Base-by-base conservation (phyloP, 2,329 filamentous ascomycete species). In the Stachybotrys chartarum region DNA sequence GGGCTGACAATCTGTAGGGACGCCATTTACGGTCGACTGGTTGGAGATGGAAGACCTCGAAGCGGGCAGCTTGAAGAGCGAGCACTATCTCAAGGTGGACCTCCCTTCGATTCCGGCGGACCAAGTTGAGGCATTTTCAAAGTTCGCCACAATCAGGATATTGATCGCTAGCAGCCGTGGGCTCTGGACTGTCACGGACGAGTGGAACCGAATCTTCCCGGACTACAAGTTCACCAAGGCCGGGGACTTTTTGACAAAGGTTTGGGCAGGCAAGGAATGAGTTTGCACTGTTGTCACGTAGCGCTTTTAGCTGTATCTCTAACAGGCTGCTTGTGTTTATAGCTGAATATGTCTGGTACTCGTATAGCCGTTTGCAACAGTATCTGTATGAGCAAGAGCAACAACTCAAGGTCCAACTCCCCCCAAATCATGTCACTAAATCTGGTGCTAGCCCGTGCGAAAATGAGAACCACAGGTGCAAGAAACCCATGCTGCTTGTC, bases 191-290 rank as follows among this genome's bases (percentile, higher is more conserved):
- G 69, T 75, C 1, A 69, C 73, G 16, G 69, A 71, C 42, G 74
- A 78, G 57, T 77, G 70, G 66, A 80, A 80, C 57, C 57, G 67
- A 52, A 60, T 75, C 17, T 68, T 77, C 32, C 75, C 77, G 0
- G 72, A 78, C 24, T 75, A 74, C 45, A 54, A 72, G 55, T 79
- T 79, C 51, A 70, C 64, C 2, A 55, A 61, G 8, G 61, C 67
- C 1, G 74, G 77, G 54, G 71, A 73, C 10, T 78, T 78, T 57
- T 57, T 79, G 11, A 61, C 46, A 6, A 64, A 73, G 35, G 35
- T 42, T 10, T 42, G 35, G 35, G 14, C 35, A 10, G 35, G 35
- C 8, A 42, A 42, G 35, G 14, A 10, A 14, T 42, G 5, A 42
- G 24, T 2, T 4, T 4, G 24, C 24, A 24, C 24, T 24, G 24